Base-by-base conservation (phyloP, 2,329 filamentous ascomycete genomes). In the Paracoccidioides lutzii region DNA sequence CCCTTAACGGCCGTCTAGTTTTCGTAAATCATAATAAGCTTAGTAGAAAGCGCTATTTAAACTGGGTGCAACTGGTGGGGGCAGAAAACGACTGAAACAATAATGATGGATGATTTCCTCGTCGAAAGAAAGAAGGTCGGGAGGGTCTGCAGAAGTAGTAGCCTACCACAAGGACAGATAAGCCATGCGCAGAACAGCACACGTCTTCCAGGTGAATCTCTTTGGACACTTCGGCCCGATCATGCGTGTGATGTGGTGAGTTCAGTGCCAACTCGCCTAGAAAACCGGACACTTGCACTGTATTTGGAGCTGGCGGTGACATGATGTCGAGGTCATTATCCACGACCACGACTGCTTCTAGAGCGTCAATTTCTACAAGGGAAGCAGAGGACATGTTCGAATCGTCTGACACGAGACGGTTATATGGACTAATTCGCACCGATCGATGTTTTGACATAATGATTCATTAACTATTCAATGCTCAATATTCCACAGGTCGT, bases 261-360 rank as follows among this genome's bases (percentile, higher is more conserved):
- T 61, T 63, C 32, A 73, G 58, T 0, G 71, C 73, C 3, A 77
- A 65, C 12, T 72, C 70, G 33, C 69, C 68, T 60, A 80, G 65
- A 28, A 70, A 69, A 10, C 76, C 74, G 0, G 66, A 60, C 32
- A 76, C 65, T 30, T 73, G 65, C 46, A 78, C 69, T 1, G 70
- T 72, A 6, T 73, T 67, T 22, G 74, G 71, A 0, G 74, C 67
- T 15, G 72, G 69, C 1, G 74, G 71, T 1, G 77, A 79, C 56
- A 80, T 72, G 3, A 75, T 72, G 59, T 81, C 77, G 44, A 80
- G 67, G 58, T 81, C 78, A 67, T 81, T 77, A 64, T 79, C 76
- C 56, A 81, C 72, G 56, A 81, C 74, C 37, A 79, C 71, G 4
- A 71, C 64, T 30, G 77, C 73, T 38, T 78, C 75, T 33, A 80